Base-by-base conservation (phyloP, 495 filamentous ascomycete genomes). In the Daldinia grandis region DNA sequence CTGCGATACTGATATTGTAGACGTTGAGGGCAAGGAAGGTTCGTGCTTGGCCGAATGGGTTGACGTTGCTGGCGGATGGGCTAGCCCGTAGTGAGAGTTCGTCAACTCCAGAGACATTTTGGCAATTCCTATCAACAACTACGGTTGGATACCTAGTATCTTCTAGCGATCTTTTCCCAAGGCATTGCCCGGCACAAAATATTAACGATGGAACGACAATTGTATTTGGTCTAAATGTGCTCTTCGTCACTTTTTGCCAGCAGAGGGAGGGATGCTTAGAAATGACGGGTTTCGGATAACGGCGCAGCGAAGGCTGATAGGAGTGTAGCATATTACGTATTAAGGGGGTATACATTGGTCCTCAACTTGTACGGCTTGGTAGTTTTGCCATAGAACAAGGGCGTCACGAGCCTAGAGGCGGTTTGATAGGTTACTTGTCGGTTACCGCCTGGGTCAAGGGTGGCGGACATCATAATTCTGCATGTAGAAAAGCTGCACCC, bases 41-140 rank as follows among this genome's bases (percentile, higher is more conserved):
- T 96, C 92, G 72, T 99, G 95, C 82, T 83, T 98, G 42, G 83
- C 92, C 10, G 94, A 99, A 84, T 99, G 96, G 96, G 95, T 99
- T 9, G 92, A 97, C 60, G 94, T 97, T 73, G 96, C 95, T 40
- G 95, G 95, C 66, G 95, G 95, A 58, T 99, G 94, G 94, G 88
- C 92, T 4, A 86, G 83, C 72, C 84, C 85, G 35, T 85, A 76
- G 76, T 64, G 57, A 65, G 64, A 25, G n/a, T 47, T 35, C 9
- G 38, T 31, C 33, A 24, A 25, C 54, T 51, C 31, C 51, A 31
- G 42, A 31, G 42, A 25, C 28, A 40, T 57, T 37, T 58, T 30
- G 27, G 27, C 30, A 49, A 51, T 58, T 53, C 47, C 50, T 30
- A 44, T 55, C 54, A 47, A n/a, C 17, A 58, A 60, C 42, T 51